phyloP scores from a whole-genome alignment of 306 rosid species.

The Cajanus cajan region DNA sequence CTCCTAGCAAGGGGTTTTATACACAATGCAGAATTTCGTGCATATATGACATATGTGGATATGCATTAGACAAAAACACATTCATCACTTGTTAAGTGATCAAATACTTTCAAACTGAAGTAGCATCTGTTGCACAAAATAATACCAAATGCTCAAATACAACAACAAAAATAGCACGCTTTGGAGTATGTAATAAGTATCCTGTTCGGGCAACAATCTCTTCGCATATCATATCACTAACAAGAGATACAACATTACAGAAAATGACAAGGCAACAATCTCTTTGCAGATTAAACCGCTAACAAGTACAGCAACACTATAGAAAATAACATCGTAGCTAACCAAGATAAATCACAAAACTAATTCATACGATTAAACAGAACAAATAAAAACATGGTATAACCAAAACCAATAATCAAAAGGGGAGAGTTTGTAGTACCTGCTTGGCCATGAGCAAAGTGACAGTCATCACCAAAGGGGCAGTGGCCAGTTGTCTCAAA shows the following conservation, averaged over 20 bases:
- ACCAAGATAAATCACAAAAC: not conserved
- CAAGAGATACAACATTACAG: not conserved
- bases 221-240: not conserved
- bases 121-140: not conserved
- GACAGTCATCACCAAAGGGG: conserved; percentile 74
- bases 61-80: not conserved
- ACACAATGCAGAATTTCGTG: not conserved
- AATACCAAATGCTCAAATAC: not conserved
- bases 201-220: not conserved
- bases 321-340: not conserved
- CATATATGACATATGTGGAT: not conserved
- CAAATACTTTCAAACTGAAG: not conserved
- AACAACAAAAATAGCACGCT: not conserved
- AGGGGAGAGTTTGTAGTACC: conserved; percentile 42
- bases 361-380: not conserved
- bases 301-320: no score
- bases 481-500: conserved; percentile 79
- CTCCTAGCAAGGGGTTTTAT: not conserved
- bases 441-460: conserved; percentile 91
- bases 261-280: not conserved
- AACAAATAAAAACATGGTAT: conserved; percentile 5
- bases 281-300: no score
- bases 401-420: conserved; percentile 3
- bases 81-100: not conserved
- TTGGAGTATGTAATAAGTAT: not conserved